Base-by-base conservation (phyloP, 2,329 filamentous ascomycete genomes). In the Verticillium albo-atrum region DNA sequence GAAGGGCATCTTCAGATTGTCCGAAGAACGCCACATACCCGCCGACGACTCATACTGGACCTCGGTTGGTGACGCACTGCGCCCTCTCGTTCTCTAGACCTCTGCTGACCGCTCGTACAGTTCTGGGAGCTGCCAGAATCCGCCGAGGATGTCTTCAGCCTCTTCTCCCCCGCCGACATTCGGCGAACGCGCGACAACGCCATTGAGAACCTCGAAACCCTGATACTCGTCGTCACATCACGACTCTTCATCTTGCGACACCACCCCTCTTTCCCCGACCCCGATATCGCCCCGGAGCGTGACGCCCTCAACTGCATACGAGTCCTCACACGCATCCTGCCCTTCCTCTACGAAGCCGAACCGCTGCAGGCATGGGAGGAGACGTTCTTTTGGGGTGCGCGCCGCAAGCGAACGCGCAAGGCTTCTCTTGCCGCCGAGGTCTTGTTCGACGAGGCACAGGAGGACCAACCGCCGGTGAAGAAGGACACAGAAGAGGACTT, bases 51-150 rank as follows among this genome's bases (percentile, higher is more conserved):
- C 87, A 20, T 97, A 97, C 79, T 99, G 95, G 95, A 88, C 90
- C 64, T 91, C 91, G 73, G 92, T 96, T 77, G 71, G 89, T 81
- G 50, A 55, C 32, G 55, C n/a, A 51, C 17, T 17, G 23, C 10
- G 14, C 51, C 9, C 26, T 54, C 54, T 55, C 60, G 42, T 12
- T 2, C 5, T 14, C 26, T 7, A 51, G 9, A 30, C 20, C 14
- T 17, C 12, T 53, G 14, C 60, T 63, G 52, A 58, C 34, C 17
- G 27, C 55, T 23, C 61, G 25, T 37, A 9, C 62, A 97, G 90
- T 98, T 98, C 78, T 98, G 94, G 93, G 91, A 97, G 75, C 87
- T 99, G 51, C 95, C 95, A 63, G 95, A 98, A 75, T 93, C 92
- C 15, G 87, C 91, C 57, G 95, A 98, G 72, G 95, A 99, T 79